phyloP scores from a whole-genome alignment of 441 rosid genomes.

The Oxalis stricta region DNA sequence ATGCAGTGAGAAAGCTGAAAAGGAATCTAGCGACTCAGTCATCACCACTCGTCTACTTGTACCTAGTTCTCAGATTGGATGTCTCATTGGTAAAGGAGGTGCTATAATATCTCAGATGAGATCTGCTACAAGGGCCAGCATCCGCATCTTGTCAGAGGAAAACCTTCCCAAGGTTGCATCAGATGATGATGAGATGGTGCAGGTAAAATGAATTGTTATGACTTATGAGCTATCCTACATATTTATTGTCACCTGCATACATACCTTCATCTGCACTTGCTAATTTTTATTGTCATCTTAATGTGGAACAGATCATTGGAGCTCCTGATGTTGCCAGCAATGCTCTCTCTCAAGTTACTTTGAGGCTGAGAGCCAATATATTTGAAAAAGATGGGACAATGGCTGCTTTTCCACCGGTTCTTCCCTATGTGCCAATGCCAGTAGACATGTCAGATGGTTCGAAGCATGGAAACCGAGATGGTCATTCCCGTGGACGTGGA shows the following conservation, averaged over 20 bases:
- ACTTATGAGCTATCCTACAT: too few species aligned
- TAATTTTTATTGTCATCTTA: slow-evolving; percentile 6
- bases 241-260: neutral
- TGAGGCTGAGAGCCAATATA: slow-evolving; percentile 41
- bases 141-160: slow-evolving; percentile 33
- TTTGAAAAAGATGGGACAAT: slow-evolving; percentile 48
- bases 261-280: neutral
- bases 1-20: slow-evolving; percentile 46
- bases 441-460: slow-evolving; percentile 30
- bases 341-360: slow-evolving; percentile 45
- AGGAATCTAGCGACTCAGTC: slow-evolving; percentile 38
- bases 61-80: slow-evolving; percentile 50
- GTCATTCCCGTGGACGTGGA: slow-evolving; percentile 28
- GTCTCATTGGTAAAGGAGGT: slow-evolving; percentile 67
- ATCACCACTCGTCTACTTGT: slow-evolving; percentile 50
- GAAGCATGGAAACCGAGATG: slow-evolving; percentile 33
- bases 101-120: slow-evolving; percentile 47
- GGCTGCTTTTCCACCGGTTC: slow-evolving; percentile 35
- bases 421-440: slow-evolving; percentile 40
- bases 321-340: slow-evolving; percentile 46
- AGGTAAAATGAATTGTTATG: too few species aligned
- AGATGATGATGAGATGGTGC: slow-evolving; percentile 48
- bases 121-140: slow-evolving; percentile 34
- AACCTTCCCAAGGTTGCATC: slow-evolving; percentile 34
- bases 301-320: slow-evolving; percentile 42